Evolutionary conservation across 176 grass and related monocot species (phyloP).

Genomic region (Zea luxurians): DNA sequence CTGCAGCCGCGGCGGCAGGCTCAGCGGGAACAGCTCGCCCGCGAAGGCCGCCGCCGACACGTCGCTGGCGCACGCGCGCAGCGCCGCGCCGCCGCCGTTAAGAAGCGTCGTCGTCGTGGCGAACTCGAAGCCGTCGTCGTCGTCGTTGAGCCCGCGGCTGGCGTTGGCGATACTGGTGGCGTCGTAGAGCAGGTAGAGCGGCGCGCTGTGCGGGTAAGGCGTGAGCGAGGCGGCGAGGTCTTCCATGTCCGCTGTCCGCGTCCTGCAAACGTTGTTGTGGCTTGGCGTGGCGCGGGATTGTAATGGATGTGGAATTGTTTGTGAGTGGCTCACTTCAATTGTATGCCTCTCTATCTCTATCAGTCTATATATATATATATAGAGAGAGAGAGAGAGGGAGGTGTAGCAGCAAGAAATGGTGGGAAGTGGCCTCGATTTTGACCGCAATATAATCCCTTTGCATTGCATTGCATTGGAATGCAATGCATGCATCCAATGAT

Average conservation of each 20-base stretch:
- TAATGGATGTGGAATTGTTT: neutral
- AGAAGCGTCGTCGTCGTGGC: neutral
- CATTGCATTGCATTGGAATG: neutral
- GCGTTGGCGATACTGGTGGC: neutral
- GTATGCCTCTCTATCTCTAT: neutral
- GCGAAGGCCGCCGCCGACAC: slow-evolving; percentile 29
- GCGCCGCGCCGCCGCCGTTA: neutral
- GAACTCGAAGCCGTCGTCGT: slow-evolving; percentile 23
- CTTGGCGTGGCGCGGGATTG: neutral
- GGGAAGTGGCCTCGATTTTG: slow-evolving; percentile 24
- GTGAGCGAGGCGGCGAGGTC: slow-evolving; percentile 36
- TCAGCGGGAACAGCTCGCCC: slow-evolving; percentile 44
- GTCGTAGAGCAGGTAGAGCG: slow-evolving; percentile 51
- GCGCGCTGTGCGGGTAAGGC: slow-evolving; percentile 43
- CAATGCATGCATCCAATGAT: slow-evolving; percentile 13
- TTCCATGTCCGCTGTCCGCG: slow-evolving; percentile 1
- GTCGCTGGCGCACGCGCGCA: slow-evolving; percentile 35
- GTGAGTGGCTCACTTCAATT: neutral
- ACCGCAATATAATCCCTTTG: slow-evolving; percentile 17
- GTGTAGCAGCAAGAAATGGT: neutral
- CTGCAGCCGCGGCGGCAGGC: slow-evolving; percentile 46
- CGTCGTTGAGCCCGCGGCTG: neutral
- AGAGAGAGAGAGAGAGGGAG: neutral
- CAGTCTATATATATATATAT: neutral
- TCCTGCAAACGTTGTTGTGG: neutral